Base-by-base conservation (phyloP, 2,329 filamentous ascomycete species). In the Ascomycota sp. region DNA sequence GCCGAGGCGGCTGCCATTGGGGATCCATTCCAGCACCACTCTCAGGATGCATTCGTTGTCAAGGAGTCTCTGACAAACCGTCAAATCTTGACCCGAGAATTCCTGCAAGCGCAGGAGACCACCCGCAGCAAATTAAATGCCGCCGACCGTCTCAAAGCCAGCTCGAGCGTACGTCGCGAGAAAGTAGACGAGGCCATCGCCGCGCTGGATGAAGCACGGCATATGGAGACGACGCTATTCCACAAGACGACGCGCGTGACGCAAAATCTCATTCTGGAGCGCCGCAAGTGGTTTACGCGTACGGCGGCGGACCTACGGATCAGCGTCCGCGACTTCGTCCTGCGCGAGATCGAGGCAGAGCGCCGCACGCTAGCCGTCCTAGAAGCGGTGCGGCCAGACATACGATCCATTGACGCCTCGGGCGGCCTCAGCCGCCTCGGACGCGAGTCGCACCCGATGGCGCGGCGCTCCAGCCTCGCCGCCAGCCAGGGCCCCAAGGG, bases 151-250 rank as follows among this genome's bases (percentile, higher is more conserved):
- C 65, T 98, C 35, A 93, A 91, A 48, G 72, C 75, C 12, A 82
- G 74, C 50, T 78, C 80, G 11, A 89, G 74, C 33, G 85, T 98
- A 23, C 77, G 82, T 36, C 69, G 78, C 23, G 89, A 98, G 47
- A 98, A 95, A 57, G 89, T 95, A 20, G 89, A 98, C 48, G 89
- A 98, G 53, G 89, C 89, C n/a, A 91, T 98, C 44, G 66, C 73
- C 12, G 69, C 82, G 4, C 65, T 95, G 4, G 83, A 93, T 37
- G 89, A 95, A 46, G 89, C 89, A 4, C 68, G 77, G 32, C 74
- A 68, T 38, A 72, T 79, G 40, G 89, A 98, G 54, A 61, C 72
- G 10, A 79, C 83, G 43, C 68, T 98, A 17, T 69, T 71, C 35
- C 71, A 79, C 42, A 94, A 93, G 57, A 91, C 83, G 0, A 73